Evolutionary conservation across 2,329 filamentous ascomycete genomes (phyloP), one percentile per base, ranked within the genome.

Genomic region (Teratosphaeria destructans): DNA sequence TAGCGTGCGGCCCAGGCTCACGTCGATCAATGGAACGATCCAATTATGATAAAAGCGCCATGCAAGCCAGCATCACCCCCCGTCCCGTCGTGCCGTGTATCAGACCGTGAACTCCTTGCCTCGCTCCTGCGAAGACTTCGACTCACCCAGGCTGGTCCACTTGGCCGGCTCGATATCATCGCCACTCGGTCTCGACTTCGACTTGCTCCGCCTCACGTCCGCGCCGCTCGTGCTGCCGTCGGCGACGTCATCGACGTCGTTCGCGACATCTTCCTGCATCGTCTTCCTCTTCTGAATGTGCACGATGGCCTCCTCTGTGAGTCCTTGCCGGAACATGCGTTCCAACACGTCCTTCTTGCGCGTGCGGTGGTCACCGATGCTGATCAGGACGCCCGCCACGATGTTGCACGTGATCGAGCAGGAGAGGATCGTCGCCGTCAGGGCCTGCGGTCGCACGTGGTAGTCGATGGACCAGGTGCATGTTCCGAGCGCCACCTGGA

Each of bases 271-370:
- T 26, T 47, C 54, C 27, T 55, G 49, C 47, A 53, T 26, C 11
- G 61, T 62, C 23, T 65, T 64, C 54, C 60, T 65, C 61, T 65
- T 65, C 53, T 66, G 66, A 58, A 69, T 64, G 43, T 81, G 81
- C 63, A 79, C 78, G 64, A 87, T 85, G 0, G 84, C 85, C 65
- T 85, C 78, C 54, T 80, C 75, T 0, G 90, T 95, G 59, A 95
- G 73, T 63, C 90, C 84, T 70, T 94, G 90, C 34, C 89, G 78
- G 67, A 88, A 84, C 74, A 94, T 83, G 53, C 86, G 81, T 68
- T 92, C 86, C 26, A 91, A 78, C 0, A 95, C 88, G 52, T 95
- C 89, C 81, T 91, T 93, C 80, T 95, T 95, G 56, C 90, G 79
- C 1, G 89, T 91, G 63, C 81, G 83, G 23, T 85, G 82, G 69